Conservation (phyloP, 768 basidiomycete genomes). For the Gymnopilus junonius region DNA sequence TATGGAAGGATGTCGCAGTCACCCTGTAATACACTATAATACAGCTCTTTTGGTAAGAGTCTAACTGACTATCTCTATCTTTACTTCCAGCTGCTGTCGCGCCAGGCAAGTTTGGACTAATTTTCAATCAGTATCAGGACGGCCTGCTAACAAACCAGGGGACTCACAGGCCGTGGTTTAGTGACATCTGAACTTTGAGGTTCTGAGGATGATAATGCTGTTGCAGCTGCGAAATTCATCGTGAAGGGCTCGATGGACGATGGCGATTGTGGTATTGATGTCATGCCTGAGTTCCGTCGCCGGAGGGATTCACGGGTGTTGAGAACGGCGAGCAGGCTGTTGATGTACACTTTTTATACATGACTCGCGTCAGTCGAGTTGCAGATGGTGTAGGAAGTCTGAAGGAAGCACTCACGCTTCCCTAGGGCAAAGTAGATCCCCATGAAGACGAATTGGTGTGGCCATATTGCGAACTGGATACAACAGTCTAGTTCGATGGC, state of each 20-base stretch:
- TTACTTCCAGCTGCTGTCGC: background rate
- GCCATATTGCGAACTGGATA: slow-evolving; percentile 29
- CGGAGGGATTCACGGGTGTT: slow-evolving; percentile 31
- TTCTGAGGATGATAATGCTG: background rate
- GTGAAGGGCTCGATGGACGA: slow-evolving; percentile 23
- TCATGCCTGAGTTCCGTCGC: slow-evolving; percentile 24
- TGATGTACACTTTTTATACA: slow-evolving; percentile 32
- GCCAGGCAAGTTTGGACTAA: slow-evolving; percentile 9
- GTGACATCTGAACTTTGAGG: background rate
- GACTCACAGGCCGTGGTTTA: slow-evolving; percentile 16
- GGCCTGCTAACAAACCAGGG: background rate
- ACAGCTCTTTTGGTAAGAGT: background rate
- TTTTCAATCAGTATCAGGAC: background rate
- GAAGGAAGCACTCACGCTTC: slow-evolving; percentile 21
- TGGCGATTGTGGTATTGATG: slow-evolving; percentile 27
- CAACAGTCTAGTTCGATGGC: background rate
- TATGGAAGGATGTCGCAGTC: background rate
- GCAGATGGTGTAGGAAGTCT: background rate
- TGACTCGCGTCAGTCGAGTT: background rate
- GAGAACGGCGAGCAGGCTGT: slow-evolving; percentile 38
- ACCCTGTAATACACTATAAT: background rate
- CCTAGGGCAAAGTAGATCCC: slow-evolving; percentile 31
- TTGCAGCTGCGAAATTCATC: slow-evolving; percentile 11
- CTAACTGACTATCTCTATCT: background rate
- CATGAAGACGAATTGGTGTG: slow-evolving; percentile 30